Evolutionary conservation across 495 filamentous ascomycete genomes (phyloP).

Genomic region (Penicillium odoratum): DNA sequence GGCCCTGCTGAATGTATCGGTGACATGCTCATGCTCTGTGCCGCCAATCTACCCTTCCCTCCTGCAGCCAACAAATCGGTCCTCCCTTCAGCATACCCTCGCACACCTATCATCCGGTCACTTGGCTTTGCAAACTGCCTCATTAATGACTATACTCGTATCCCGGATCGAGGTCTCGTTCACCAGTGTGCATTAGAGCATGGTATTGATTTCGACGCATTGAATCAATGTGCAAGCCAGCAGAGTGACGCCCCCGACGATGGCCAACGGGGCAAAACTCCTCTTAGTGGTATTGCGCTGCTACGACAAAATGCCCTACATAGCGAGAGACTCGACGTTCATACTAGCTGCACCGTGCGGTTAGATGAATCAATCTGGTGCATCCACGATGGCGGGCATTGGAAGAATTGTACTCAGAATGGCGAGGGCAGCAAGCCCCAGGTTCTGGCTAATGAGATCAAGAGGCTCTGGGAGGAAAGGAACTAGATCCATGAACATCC

Average conservation of each 20-base stretch:
- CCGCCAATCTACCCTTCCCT: constrained; percentile 59
- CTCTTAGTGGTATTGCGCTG: constrained; percentile 57
- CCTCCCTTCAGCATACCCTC: constrained; percentile 30
- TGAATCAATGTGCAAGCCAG: constrained; percentile 74
- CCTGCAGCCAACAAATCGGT: constrained; percentile 18
- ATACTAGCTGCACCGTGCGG: constrained; percentile 84
- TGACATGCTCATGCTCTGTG: constrained; percentile 92
- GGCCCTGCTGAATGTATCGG: constrained; percentile 90
- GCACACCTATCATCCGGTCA: constrained; percentile 76
- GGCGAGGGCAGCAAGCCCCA: constrained; percentile 62
- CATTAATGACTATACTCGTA: constrained; percentile 64
- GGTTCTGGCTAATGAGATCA: constrained; percentile 73
- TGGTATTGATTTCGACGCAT: constrained; percentile 75
- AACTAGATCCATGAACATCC: constrained; percentile 19
- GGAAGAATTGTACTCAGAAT: constrained; percentile 69
- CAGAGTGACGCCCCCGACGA: constrained; percentile 52
- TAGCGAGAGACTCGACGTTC: constrained; percentile 65
- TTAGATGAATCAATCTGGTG: constrained; percentile 79
- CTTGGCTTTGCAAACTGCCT: constrained; percentile 92
- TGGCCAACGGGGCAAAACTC: constrained; percentile 53
- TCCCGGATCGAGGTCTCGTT: constrained; percentile 72
- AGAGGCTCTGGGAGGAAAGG: constrained; percentile 43
- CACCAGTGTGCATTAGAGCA: constrained; percentile 87
- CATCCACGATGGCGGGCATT: constrained; percentile 74
- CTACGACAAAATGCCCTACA: constrained; percentile 74